Percentiles rank a stretch among this genome's conserved stretches.
phyloP scores from a whole-genome alignment of 352 stramenopile species.

The Discostella stelligera region DNA sequence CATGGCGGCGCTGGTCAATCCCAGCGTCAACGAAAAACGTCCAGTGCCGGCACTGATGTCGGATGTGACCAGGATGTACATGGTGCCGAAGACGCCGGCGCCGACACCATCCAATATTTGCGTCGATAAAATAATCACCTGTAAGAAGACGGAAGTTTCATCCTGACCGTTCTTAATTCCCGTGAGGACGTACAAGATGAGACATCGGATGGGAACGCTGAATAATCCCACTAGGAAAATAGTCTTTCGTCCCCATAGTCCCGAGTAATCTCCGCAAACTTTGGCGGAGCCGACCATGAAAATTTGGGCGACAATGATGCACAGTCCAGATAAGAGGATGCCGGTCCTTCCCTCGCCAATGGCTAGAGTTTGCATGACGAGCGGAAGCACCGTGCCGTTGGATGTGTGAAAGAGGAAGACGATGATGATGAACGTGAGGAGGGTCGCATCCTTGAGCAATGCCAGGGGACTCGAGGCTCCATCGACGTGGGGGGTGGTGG shows the following conservation, averaged over 20 bases:
- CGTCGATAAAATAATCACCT: slow-evolving; percentile 75
- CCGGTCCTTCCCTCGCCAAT: slow-evolving; percentile 61
- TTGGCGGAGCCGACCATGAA: slow-evolving; percentile 76
- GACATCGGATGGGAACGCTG: slow-evolving; percentile 68
- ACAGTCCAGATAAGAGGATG: slow-evolving; percentile 77
- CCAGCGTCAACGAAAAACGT: slow-evolving; percentile 72
- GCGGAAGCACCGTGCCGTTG: slow-evolving; percentile 74
- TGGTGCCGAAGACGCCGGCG: slow-evolving; percentile 77
- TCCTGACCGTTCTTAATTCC: slow-evolving; percentile 42
- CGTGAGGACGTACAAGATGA: slow-evolving; percentile 63
- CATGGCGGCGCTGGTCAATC: slow-evolving; percentile 76
- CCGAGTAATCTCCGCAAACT: slow-evolving; percentile 74
- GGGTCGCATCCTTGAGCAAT: slow-evolving; percentile 68
- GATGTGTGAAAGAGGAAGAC: slow-evolving; percentile 67
- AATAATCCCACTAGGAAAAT: slow-evolving; percentile 78
- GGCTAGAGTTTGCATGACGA: slow-evolving; percentile 80
- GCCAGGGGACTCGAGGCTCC: slow-evolving; percentile 48
- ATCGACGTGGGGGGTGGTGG: background rate
- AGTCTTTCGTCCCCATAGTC: slow-evolving; percentile 68
- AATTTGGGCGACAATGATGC: slow-evolving; percentile 78
- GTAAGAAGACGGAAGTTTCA: slow-evolving; percentile 31
- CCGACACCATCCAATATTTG: slow-evolving; percentile 78
- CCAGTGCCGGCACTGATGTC: slow-evolving; percentile 76
- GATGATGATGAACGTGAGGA: slow-evolving; percentile 68
- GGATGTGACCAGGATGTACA: slow-evolving; percentile 81